A percentile compares a stretch with the other conserved stretches of the same genome.
phyloP scores from a whole-genome alignment of 257 asterid genomes.

The Ehretia macrophylla region DNA sequence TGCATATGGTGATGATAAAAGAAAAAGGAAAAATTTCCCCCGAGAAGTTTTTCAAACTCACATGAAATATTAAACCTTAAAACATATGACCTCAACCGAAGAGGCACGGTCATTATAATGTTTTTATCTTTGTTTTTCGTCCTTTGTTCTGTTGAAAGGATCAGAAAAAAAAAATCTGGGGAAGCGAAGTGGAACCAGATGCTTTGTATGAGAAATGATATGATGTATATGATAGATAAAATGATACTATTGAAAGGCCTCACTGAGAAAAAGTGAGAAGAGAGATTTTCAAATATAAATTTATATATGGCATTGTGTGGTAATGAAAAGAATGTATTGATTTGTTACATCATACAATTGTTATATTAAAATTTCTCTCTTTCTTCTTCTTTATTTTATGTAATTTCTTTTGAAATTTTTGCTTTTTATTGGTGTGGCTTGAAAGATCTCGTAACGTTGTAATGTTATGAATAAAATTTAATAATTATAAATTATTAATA shows the following conservation, averaged over 20 bases:
- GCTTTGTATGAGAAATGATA: conserved; percentile 13
- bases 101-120: background rate
- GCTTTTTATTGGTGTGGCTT: background rate
- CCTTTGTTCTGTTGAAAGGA: background rate
- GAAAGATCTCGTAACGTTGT: no score
- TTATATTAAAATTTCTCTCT: no score
- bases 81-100: no score
- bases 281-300: no score
- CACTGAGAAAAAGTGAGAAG: background rate
- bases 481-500: no score
- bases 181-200: conserved; percentile 79
- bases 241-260: background rate
- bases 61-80: no score
- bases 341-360: background rate
- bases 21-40: no score
- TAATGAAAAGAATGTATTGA: background rate
- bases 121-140: background rate
- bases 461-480: no score
- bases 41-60: no score
- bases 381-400: no score
- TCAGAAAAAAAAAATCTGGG: conserved; percentile 36
- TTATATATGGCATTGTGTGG: background rate
- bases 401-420: no score
- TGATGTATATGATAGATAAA: conserved; percentile 1
- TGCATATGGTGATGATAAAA: background rate